Conservation (phyloP, 345 rosid species). For the Eucalyptus fibrosa region DNA sequence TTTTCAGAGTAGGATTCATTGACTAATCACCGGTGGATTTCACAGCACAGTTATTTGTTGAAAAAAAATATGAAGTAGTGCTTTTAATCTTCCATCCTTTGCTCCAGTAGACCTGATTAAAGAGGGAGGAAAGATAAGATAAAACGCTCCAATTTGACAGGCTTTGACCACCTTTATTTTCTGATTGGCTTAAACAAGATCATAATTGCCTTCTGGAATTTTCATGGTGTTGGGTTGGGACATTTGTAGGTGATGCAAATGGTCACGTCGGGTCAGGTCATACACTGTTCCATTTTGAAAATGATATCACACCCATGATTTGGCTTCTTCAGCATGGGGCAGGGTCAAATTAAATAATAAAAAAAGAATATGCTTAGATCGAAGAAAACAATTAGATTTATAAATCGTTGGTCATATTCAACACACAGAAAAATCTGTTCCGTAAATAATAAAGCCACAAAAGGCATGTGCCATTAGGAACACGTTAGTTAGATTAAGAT, state of each 20-base stretch:
- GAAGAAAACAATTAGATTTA: neutral
- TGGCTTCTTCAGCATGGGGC: neutral
- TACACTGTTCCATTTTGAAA: neutral
- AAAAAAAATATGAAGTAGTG: neutral
- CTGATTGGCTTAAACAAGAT: neutral
- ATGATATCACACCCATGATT: neutral
- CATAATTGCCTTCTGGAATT: neutral
- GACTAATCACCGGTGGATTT: neutral
- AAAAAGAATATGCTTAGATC: neutral
- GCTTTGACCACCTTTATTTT: neutral
- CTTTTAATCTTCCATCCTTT: neutral
- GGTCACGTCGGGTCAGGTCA: neutral
- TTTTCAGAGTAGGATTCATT: no score
- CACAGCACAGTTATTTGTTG: neutral
- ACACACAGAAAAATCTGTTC: neutral
- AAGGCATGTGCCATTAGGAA: neutral
- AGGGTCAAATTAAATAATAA: neutral
- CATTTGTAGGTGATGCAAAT: neutral
- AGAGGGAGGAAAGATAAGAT: neutral
- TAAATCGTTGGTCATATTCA: neutral
- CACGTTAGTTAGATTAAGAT: neutral
- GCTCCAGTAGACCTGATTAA: neutral
- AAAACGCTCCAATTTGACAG: neutral
- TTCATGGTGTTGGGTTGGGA: neutral
- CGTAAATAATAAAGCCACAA: neutral